Evolutionary conservation across 768 basidiomycete species (phyloP).

Genomic region (Auriscalpium vulgare): DNA sequence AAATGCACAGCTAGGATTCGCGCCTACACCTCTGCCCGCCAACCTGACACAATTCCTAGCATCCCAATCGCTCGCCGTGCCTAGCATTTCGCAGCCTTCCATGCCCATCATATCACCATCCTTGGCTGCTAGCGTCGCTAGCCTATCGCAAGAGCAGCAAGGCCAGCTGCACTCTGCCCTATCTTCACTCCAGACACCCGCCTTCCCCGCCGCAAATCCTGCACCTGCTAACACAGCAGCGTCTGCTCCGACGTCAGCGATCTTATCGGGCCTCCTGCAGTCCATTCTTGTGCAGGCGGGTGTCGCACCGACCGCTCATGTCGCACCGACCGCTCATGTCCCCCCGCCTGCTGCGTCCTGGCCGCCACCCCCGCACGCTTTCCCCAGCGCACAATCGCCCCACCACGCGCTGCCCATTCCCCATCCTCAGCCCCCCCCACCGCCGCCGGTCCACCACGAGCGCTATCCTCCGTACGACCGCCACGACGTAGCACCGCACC

Average conservation of each 20-base stretch:
- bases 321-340: background rate
- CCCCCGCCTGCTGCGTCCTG: background rate
- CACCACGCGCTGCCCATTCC: background rate
- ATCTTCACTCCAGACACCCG: background rate
- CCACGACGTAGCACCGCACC: background rate
- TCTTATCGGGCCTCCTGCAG: too few species aligned
- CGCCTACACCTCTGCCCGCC: conserved; percentile 23
- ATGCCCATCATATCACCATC: background rate
- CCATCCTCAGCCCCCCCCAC: background rate
- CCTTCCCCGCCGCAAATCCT: background rate
- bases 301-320: background rate
- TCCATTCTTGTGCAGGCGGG: too few species aligned
- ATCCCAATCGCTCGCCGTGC: background rate
- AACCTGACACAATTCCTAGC: background rate
- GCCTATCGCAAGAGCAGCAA: background rate
- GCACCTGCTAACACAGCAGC: background rate
- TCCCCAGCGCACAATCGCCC: background rate
- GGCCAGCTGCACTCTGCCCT: background rate
- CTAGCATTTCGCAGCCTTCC: background rate
- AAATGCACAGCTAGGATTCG: background rate
- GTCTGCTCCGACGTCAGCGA: too few species aligned
- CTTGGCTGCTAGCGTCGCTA: background rate
- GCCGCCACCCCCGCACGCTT: background rate
- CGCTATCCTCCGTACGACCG: background rate
- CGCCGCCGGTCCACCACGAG: background rate